phyloP scores from a whole-genome alignment of 2,329 filamentous ascomycete genomes.

The Thelonectria rubi region DNA sequence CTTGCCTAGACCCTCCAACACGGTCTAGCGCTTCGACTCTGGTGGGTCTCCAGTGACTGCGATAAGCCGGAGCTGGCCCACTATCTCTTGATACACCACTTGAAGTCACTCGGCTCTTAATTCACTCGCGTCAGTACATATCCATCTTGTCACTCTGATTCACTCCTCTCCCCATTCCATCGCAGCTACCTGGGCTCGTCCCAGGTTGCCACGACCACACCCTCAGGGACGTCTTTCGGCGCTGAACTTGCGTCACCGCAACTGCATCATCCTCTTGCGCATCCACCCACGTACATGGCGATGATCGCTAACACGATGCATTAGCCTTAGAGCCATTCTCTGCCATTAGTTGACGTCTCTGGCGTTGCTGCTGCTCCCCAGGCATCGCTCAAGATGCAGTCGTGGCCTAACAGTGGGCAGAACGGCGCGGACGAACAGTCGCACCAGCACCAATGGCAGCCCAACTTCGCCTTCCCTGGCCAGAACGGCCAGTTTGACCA shows the following conservation, averaged over 20 bases:
- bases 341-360: slow-evolving; percentile 35
- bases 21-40: slow-evolving; percentile 36
- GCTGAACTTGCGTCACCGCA: slow-evolving; percentile 31
- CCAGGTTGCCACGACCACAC: slow-evolving; percentile 28
- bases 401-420: slow-evolving; percentile 51
- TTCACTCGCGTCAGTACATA: slow-evolving; percentile 41
- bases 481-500: slow-evolving; percentile 51
- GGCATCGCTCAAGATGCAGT: slow-evolving; percentile 50
- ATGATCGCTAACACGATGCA: slow-evolving; percentile 44
- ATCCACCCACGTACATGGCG: slow-evolving; percentile 35
- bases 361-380: slow-evolving; percentile 33
- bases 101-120: slow-evolving; percentile 35
- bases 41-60: slow-evolving; percentile 36
- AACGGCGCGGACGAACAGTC: slow-evolving; percentile 48
- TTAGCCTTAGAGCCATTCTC: slow-evolving; percentile 42
- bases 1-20: slow-evolving; percentile 31
- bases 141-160: slow-evolving; percentile 23
- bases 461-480: slow-evolving; percentile 46
- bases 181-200: slow-evolving; percentile 35
- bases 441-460: slow-evolving; percentile 47
- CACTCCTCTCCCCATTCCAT: slow-evolving; percentile 22
- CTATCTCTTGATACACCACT: slow-evolving; percentile 31
- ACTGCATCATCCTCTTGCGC: slow-evolving; percentile 26
- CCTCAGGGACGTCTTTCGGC: slow-evolving; percentile 18
- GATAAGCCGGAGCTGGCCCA: slow-evolving; percentile 32